A percentile compares a stretch with the other conserved stretches of the same genome.
These are phyloP conservation scores for apple (Malus domestica) DNA, from an alignment of 306 rosid species.

Conservation along the genomic window ASM211411v1 NC_041802.1:1462001-1462500, in stretches of 20 bases:
- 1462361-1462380: no score
- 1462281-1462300: neutral
- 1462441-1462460: no score
- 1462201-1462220: no score
- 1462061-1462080: neutral
- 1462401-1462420: no score
- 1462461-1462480: no score
- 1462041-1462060: neutral
- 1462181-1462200: neutral
- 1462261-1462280: neutral
- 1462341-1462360: no score
- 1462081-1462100: neutral
- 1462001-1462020: neutral
- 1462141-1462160: neutral
- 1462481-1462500: no score
- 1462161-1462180: neutral
- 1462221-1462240: no score
- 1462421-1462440: no score
- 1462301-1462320: no score
- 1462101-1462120: neutral
- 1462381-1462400: no score
- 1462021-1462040: neutral
- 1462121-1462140: neutral
- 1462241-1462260: neutral
- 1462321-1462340: no score